A percentile compares a stretch with the other conserved stretches of the same genome.
These are phyloP conservation scores for Sordaria brevicollis DNA, from an alignment of 495 filamentous ascomycete species.

Conservation along the genomic window DNA sequence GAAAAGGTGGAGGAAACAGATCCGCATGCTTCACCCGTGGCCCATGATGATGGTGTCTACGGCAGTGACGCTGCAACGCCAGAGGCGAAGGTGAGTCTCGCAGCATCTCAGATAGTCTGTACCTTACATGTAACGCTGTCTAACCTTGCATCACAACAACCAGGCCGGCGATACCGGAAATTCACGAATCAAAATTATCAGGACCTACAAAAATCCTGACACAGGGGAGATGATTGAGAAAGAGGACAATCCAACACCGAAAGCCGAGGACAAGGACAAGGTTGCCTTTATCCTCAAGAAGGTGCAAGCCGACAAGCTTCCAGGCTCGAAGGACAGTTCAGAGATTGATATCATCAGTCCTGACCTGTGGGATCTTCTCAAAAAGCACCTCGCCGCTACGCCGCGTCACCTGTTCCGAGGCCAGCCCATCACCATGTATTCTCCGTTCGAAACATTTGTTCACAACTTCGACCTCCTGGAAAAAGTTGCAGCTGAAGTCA, in stretches of 20 bases:
- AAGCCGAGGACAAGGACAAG: constrained; percentile 11
- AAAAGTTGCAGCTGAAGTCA: neutral
- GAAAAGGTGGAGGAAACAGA: neutral
- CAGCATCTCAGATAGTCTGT: neutral
- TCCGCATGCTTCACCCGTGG: neutral
- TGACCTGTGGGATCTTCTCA: neutral
- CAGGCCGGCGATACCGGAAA: neutral
- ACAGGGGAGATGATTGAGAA: neutral
- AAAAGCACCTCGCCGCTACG: neutral
- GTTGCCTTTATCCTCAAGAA: constrained; percentile 6
- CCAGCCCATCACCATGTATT: neutral
- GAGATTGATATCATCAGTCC: neutral
- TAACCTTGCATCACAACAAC: neutral
- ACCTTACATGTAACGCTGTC: neutral
- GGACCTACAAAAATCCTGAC: neutral
- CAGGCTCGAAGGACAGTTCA: neutral
- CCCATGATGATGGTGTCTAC: neutral
- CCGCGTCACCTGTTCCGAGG: neutral
- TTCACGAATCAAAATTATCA: neutral
- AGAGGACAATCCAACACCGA: constrained; percentile 9
- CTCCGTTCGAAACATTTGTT: neutral
- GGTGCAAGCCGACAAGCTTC: neutral
- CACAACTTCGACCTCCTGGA: neutral
- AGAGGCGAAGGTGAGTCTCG: neutral
- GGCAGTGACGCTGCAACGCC: neutral